A percentile compares a stretch with the other conserved stretches of the same genome.
These are phyloP conservation scores for Candida argentea DNA, from an alignment of 805 yeast species.

Conservation along the genomic window DNA sequence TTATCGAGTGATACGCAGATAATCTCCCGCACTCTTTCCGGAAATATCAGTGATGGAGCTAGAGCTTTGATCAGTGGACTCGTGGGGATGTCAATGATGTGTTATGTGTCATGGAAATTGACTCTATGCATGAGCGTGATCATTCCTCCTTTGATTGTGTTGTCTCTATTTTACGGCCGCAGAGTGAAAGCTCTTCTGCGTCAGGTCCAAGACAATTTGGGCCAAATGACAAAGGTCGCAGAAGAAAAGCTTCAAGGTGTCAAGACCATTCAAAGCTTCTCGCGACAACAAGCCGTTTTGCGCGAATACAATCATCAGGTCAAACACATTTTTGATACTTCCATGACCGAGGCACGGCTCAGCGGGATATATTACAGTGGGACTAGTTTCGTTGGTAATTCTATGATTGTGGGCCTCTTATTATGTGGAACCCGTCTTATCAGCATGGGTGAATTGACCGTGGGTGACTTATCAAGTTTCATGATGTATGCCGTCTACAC, in stretches of 20 bases:
- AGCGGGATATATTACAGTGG: constrained; percentile 69
- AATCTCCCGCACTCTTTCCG: constrained; percentile 77
- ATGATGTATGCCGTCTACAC: constrained; percentile 94
- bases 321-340: constrained; percentile 51
- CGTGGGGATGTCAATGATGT: constrained; percentile 89
- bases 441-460: constrained; percentile 58
- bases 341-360: constrained; percentile 69
- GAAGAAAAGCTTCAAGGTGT: constrained; percentile 86
- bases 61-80: constrained; percentile 72
- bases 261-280: constrained; percentile 82
- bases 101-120: constrained; percentile 70
- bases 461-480: constrained; percentile 86
- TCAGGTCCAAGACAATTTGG: constrained; percentile 73
- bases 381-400: constrained; percentile 79
- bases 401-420: constrained; percentile 65
- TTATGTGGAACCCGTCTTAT: constrained; percentile 80
- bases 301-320: constrained; percentile 66
- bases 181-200: constrained; percentile 65
- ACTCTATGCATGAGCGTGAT: constrained; percentile 73
- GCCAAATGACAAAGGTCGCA: constrained; percentile 77
- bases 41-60: constrained; percentile 86
- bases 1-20: constrained; percentile 82
- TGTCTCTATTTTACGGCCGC: constrained; percentile 77
- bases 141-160: constrained; percentile 73
- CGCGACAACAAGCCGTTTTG: constrained; percentile 74